phyloP scores from a whole-genome alignment of 768 basidiomycete species.

The Crepidotus variabilis region DNA sequence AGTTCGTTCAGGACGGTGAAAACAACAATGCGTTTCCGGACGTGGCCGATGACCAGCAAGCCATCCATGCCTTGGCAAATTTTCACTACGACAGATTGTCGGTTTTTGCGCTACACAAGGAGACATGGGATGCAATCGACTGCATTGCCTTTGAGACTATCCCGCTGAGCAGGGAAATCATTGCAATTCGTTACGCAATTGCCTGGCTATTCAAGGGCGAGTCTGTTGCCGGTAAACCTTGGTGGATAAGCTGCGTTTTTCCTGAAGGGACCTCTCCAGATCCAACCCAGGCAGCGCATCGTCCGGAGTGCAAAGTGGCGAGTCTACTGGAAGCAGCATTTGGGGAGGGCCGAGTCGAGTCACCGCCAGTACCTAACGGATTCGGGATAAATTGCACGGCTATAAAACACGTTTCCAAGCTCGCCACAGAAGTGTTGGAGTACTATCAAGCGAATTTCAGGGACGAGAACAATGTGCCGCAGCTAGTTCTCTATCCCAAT shows the following conservation, averaged over 20 bases:
- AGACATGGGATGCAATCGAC: slow-evolving; percentile 55
- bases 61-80: slow-evolving; percentile 47
- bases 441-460: slow-evolving; percentile 9
- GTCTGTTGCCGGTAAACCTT: slow-evolving; percentile 45
- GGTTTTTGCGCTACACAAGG: slow-evolving; percentile 44
- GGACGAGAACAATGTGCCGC: slow-evolving; percentile 29
- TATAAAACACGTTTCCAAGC: slow-evolving; percentile 34
- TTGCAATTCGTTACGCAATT: slow-evolving; percentile 63
- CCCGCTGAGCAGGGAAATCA: slow-evolving; percentile 61
- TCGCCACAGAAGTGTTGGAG: slow-evolving; percentile 35
- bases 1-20: slow-evolving; percentile 24
- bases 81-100: slow-evolving; percentile 65
- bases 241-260: slow-evolving; percentile 74
- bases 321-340: slow-evolving; percentile 44
- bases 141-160: slow-evolving; percentile 78
- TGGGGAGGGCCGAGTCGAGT: slow-evolving; percentile 7
- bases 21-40: slow-evolving; percentile 43
- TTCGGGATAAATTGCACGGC: slow-evolving; percentile 77
- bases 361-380: slow-evolving; percentile 38
- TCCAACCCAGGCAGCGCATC: slow-evolving; percentile 14
- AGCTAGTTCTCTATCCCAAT: slow-evolving; percentile 72
- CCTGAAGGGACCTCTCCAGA: slow-evolving; percentile 48
- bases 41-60: slow-evolving; percentile 26
- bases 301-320: slow-evolving; percentile 22
- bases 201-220: slow-evolving; percentile 23